phyloP scores from a whole-genome alignment of 1,139 yeast species.

The Protomyces inouyei region DNA sequence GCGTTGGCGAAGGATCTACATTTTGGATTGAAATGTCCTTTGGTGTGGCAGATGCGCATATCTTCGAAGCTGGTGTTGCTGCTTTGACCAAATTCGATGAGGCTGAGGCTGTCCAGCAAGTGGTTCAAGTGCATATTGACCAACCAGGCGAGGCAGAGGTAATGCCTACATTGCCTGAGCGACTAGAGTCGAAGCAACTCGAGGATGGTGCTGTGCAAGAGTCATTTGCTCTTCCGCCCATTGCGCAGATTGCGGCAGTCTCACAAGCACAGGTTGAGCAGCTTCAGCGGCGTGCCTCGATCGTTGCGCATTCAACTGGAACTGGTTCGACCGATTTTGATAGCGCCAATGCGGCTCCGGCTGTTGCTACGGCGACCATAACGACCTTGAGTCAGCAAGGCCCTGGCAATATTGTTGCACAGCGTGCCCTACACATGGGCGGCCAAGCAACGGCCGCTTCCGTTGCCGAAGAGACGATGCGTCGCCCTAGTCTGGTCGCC shows the following conservation, averaged over 20 bases:
- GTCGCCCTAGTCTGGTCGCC: not conserved
- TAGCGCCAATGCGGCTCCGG: not conserved
- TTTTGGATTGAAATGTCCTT: conserved; percentile 24
- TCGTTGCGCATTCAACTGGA: not conserved
- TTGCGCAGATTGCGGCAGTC: not conserved
- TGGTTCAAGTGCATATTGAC: not conserved
- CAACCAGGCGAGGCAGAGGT: not conserved
- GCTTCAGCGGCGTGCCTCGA: not conserved
- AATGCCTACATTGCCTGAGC: not conserved
- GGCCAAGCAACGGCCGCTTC: not conserved
- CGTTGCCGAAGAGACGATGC: not conserved
- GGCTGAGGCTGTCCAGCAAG: not conserved
- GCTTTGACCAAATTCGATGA: not conserved
- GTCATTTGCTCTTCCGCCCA: not conserved
- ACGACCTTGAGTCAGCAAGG: not conserved
- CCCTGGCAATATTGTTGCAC: not conserved
- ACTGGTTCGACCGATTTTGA: not conserved
- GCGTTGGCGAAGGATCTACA: conserved; percentile 13
- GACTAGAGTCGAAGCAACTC: not conserved
- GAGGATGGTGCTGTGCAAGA: not conserved
- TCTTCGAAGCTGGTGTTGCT: not conserved
- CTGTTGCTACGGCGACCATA: not conserved
- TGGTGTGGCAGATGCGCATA: conserved; percentile 13
- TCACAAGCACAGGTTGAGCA: not conserved
- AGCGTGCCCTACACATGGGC: not conserved